Conservation (phyloP, 192 early-diverging fungal genomes). For the Backusella australiensis region DNA sequence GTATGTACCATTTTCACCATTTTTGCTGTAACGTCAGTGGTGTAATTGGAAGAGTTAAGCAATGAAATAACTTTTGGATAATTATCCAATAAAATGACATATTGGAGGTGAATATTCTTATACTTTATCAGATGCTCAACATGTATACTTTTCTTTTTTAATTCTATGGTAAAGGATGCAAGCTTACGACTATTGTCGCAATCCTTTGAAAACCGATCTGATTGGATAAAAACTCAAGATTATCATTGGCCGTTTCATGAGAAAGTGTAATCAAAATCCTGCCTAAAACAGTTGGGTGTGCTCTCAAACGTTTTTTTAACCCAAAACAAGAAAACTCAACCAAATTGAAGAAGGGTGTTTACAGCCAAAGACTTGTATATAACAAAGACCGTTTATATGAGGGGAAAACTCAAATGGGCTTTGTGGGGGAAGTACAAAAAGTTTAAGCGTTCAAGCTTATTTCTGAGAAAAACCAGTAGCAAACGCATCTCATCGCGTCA, state of each 20-base stretch:
- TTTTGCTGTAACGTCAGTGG: no score
- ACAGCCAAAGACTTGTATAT: no score
- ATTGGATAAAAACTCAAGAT: neutral
- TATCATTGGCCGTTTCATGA: neutral
- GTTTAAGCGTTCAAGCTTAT: neutral
- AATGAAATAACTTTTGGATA: no score
- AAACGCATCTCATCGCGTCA: slow-evolving; percentile 1
- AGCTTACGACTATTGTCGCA: neutral
- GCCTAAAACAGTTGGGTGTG: neutral
- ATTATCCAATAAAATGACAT: no score
- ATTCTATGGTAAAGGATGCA: neutral
- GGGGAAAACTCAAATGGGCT: no score
- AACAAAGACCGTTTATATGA: neutral
- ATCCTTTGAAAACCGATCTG: neutral
- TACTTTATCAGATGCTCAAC: no score
- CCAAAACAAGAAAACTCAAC: neutral
- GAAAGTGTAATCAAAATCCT: neutral
- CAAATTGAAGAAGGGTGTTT: no score
- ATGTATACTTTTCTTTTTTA: no score
- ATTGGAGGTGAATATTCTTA: no score
- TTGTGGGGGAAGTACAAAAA: neutral
- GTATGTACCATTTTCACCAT: no score
- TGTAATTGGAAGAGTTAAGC: no score
- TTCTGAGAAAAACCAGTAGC: neutral
- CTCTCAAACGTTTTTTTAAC: neutral